phyloP scores from a whole-genome alignment of 495 filamentous ascomycete species.

The Hypoxylon cercidicola region DNA sequence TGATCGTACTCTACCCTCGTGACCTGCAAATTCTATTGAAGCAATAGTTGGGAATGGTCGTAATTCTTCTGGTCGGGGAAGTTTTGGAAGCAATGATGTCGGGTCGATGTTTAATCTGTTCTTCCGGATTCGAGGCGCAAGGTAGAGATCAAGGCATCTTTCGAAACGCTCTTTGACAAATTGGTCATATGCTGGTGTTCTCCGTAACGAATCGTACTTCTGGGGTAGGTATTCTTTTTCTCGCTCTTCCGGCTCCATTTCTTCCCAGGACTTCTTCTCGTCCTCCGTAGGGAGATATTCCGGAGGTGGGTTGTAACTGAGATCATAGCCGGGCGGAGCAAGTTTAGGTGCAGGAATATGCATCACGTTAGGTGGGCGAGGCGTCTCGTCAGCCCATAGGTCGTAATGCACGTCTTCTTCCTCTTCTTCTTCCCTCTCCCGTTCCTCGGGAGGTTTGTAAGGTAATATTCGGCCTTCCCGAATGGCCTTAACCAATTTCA shows the following conservation, averaged over 20 bases:
- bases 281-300: slow-evolving; percentile 90
- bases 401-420: slow-evolving; percentile 79
- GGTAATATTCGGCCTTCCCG: slow-evolving; percentile 92
- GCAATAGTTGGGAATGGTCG: slow-evolving; percentile 92
- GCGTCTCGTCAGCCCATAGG: slow-evolving; percentile 91
- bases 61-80: slow-evolving; percentile 93
- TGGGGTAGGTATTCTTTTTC: slow-evolving; percentile 88
- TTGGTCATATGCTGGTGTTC: slow-evolving; percentile 90
- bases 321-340: slow-evolving; percentile 91
- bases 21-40: slow-evolving; percentile 84
- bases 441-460: slow-evolving; percentile 82
- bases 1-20: slow-evolving; percentile 87
- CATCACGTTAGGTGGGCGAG: slow-evolving; percentile 88
- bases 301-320: slow-evolving; percentile 95
- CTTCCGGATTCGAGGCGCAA: slow-evolving; percentile 89
- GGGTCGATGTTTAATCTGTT: slow-evolving; percentile 98
- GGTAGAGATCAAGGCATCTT: slow-evolving; percentile 91
- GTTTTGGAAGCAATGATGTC: slow-evolving; percentile 89
- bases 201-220: slow-evolving; percentile 82
- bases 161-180: slow-evolving; percentile 97
- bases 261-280: slow-evolving; percentile 90
- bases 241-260: slow-evolving; percentile 87
- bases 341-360: slow-evolving; percentile 96
- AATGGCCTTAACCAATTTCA: slow-evolving; percentile 98
- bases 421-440: slow-evolving; percentile 74